These are phyloP conservation scores for Akanthomyces uredinophilus DNA, from an alignment of 2,329 filamentous ascomycete genomes.

Conservation along the genomic window DNA sequence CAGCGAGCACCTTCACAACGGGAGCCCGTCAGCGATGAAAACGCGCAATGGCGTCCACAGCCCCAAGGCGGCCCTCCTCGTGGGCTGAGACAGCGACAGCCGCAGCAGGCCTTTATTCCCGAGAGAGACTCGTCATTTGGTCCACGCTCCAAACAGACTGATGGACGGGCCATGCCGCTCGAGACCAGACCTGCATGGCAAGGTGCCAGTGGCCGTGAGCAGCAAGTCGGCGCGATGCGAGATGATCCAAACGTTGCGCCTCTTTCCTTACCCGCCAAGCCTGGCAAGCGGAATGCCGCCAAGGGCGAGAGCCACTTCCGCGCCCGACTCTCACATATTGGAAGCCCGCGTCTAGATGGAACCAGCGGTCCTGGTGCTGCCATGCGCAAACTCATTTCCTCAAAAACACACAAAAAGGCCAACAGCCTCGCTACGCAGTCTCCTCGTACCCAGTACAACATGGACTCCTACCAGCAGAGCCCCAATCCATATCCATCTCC, in stretches of 20 bases:
- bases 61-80: too few species aligned
- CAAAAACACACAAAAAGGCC: conserved; percentile 26
- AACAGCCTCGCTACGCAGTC: not conserved
- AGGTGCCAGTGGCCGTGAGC: conserved; percentile 63
- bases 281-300: conserved; percentile 36
- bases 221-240: conserved; percentile 58
- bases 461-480: conserved; percentile 17
- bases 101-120: conserved; percentile 13
- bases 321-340: conserved; percentile 7
- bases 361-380: conserved; percentile 22
- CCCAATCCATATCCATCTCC: conserved; percentile 25
- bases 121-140: conserved; percentile 24
- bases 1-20: not conserved
- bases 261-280: conserved; percentile 51
- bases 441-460: conserved; percentile 21
- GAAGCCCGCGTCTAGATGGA: conserved; percentile 7
- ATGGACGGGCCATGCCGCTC: conserved; percentile 33
- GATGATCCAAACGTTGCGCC: conserved; percentile 54
- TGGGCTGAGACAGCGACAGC: not conserved
- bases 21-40: not conserved
- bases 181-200: conserved; percentile 60
- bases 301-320: conserved; percentile 6
- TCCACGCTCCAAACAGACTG: conserved; percentile 29
- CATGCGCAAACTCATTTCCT: conserved; percentile 33
- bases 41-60: not conserved